Conservation (phyloP, 106 monocot species). For the Acanthochlamys bracteata region DNA sequence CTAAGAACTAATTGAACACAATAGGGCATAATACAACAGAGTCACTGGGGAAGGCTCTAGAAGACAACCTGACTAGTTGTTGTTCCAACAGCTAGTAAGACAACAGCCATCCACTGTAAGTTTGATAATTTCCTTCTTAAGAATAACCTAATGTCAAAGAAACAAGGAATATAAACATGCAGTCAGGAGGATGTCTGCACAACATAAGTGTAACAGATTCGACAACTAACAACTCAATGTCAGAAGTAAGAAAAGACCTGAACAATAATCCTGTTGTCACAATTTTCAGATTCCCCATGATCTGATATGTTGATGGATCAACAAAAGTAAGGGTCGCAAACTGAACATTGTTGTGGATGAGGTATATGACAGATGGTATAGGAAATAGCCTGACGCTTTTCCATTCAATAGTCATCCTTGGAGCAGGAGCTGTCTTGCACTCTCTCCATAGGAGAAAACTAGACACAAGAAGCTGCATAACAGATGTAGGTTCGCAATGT, state of each 20-base stretch:
- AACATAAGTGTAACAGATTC: too few species aligned
- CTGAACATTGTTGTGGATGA: slow-evolving; percentile 94
- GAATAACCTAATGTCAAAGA: slow-evolving; percentile 50
- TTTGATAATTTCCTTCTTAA: slow-evolving; percentile 67
- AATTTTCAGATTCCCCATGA: slow-evolving; percentile 97
- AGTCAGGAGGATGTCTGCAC: too few species aligned
- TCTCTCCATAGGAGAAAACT: slow-evolving; percentile 87
- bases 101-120: slow-evolving; percentile 89
- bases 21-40: not conserved
- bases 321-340: slow-evolving; percentile 87
- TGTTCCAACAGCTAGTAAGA: slow-evolving; percentile 82
- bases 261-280: slow-evolving; percentile 91
- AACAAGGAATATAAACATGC: not conserved
- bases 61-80: slow-evolving; percentile 81
- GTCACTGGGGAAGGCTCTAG: not conserved
- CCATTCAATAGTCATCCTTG: slow-evolving; percentile 91
- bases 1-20: too few species aligned
- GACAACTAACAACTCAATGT: too few species aligned
- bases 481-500: slow-evolving; percentile 6
- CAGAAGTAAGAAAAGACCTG: slow-evolving; percentile 28
- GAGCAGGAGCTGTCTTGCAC: slow-evolving; percentile 36
- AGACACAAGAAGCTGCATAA: slow-evolving; percentile 69
- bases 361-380: slow-evolving; percentile 87
- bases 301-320: slow-evolving; percentile 95
- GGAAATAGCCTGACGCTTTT: slow-evolving; percentile 58